Base-by-base conservation (phyloP, 169 alveolate genomes). In the Plasmodium reichenowi region DNA sequence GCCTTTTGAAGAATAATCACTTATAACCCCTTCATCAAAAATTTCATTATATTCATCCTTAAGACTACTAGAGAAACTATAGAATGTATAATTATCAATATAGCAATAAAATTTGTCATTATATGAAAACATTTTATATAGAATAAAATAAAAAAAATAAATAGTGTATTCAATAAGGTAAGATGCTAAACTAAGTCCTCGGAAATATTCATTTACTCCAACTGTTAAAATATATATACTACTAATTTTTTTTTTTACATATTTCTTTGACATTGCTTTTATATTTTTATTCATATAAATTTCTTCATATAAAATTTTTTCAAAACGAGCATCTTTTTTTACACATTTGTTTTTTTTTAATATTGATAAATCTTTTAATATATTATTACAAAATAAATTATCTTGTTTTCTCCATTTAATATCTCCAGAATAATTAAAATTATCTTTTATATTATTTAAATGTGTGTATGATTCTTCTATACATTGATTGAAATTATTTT, bases 161-260 rank as follows among this genome's bases (percentile, higher is more conserved):
- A 83, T 24, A 2, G 91, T 67, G 26, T 83, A 83, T 56, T 83
- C 83, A 68, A 83, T 83, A 29, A 83, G 91, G 52, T 67, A 83
- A 24, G 91, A 83, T 32, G 91, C 91, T 83, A 83, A 83, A 58
- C 54, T 67, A 17, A 83, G 29, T n/a, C 91, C 91, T 50, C 91
- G 68, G 70, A 83, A 83, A 72, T 83, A 83, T 48, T 83, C 91
- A 83, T 67, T 83, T 83, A 83, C 70, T 68, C 91, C 91, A 17
- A 83, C 91, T 38, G 91, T 83, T 68, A 83, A 68, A 24, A 83
- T 83, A 43, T 83, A 83, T 32, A 83, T 43, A 83, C 83, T 68
- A 60, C 59, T 83, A 9, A 83, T 83, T 54, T 83, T 83, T 83
- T 70, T 70, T 83, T 68, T 83, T 54, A 68, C 43, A n/a, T 83